Percentiles rank a stretch among this genome's conserved stretches.
Evolutionary conservation across 2,329 filamentous ascomycete genomes (phyloP).

Genomic region (Neopestalotiopsis clavispora): DNA sequence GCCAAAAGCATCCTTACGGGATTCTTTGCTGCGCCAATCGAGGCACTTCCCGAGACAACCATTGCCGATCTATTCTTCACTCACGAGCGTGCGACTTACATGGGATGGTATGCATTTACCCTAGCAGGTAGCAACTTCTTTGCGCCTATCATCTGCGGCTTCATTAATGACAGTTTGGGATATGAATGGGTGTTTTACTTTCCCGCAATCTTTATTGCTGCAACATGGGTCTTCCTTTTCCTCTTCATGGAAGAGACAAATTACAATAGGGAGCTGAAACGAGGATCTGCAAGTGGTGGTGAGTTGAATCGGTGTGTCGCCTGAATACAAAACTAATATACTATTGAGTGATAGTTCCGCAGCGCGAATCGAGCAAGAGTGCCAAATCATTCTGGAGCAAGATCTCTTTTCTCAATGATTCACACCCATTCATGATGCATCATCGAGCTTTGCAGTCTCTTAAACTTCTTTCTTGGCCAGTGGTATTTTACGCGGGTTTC

Average conservation of each 20-base stretch:
- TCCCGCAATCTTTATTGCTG: constrained; percentile 43
- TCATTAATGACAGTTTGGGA: constrained; percentile 47
- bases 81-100: constrained; percentile 48
- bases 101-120: constrained; percentile 46
- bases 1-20: constrained; percentile 49
- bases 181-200: constrained; percentile 51
- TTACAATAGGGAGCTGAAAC: constrained; percentile 47
- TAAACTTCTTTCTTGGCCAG: constrained; percentile 44
- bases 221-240: constrained; percentile 46
- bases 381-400: constrained; percentile 48
- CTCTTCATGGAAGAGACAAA: constrained; percentile 66
- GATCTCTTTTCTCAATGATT: constrained; percentile 43
- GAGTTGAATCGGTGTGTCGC: constrained; percentile 21
- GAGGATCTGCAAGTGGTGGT: constrained; percentile 22
- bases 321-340: not conserved
- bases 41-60: constrained; percentile 50
- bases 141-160: constrained; percentile 49
- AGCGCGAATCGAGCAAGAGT: constrained; percentile 9
- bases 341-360: not conserved
- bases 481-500: constrained; percentile 47
- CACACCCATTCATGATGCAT: constrained; percentile 46
- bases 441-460: constrained; percentile 42
- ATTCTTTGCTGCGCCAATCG: constrained; percentile 49
- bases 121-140: constrained; percentile 48
- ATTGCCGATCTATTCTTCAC: constrained; percentile 47